Conservation (phyloP, 179 eudicot genomes). For the Vitellaria paradoxa region DNA sequence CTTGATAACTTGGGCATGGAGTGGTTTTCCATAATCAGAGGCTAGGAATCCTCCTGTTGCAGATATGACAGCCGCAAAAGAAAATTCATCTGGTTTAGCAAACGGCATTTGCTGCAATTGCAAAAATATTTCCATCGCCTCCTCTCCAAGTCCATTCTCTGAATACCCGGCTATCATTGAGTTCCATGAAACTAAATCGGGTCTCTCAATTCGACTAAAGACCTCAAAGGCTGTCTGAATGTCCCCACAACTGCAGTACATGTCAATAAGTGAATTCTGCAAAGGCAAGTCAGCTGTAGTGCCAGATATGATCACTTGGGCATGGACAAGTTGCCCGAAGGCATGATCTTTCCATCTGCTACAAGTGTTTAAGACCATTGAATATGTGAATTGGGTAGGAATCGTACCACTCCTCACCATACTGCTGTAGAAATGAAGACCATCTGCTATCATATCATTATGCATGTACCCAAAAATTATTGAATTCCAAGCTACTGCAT, state of each 20-base stretch:
- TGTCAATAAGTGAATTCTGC: constrained; percentile 75
- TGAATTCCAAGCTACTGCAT: constrained; percentile 70
- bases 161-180: constrained; percentile 78
- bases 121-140: constrained; percentile 55
- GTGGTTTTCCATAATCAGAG: constrained; percentile 53
- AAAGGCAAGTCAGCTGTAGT: constrained; percentile 57
- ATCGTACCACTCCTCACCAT: constrained; percentile 45
- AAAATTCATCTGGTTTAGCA: constrained; percentile 71
- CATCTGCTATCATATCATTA: constrained; percentile 40
- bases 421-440: constrained; percentile 39
- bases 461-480: constrained; percentile 61
- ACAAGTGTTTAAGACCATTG: constrained; percentile 73
- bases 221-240: constrained; percentile 42
- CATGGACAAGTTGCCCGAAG: constrained; percentile 58
- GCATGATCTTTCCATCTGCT: constrained; percentile 40
- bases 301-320: constrained; percentile 44
- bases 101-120: constrained; percentile 31
- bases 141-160: constrained; percentile 54
- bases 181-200: constrained; percentile 83
- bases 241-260: constrained; percentile 76
- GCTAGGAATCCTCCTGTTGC: constrained; percentile 43
- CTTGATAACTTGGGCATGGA: constrained; percentile 58
- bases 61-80: constrained; percentile 68
- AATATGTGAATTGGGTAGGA: constrained; percentile 73
- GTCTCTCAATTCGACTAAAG: constrained; percentile 50